These are phyloP conservation scores for Aurantiochytrium sp. DNA, from an alignment of 108 stramenopile species.

Conservation along the genomic window DNA sequence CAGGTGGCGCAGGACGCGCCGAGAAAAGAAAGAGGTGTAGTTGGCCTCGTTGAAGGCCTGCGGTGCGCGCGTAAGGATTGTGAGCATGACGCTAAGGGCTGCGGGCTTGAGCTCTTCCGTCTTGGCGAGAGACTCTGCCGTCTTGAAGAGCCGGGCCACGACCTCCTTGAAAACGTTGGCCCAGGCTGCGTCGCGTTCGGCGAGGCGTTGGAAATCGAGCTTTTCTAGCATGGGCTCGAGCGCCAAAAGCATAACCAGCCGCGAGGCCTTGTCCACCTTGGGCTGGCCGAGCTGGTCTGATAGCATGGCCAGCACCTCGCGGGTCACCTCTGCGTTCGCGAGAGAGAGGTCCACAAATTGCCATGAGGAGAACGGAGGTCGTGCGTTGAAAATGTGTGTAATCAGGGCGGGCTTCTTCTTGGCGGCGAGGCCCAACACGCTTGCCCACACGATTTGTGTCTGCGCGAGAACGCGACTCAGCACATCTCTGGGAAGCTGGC, in stretches of 20 bases:
- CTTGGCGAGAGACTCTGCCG: background rate
- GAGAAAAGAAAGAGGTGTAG: background rate
- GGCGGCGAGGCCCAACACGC: background rate
- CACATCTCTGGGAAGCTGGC: background rate
- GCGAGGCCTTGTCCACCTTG: background rate
- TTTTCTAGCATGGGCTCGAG: background rate
- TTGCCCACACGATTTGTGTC: background rate
- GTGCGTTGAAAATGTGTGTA: background rate
- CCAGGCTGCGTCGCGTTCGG: background rate
- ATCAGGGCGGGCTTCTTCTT: background rate
- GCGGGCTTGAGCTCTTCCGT: constrained; percentile 4
- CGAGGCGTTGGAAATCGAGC: background rate
- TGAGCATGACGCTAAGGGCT: background rate
- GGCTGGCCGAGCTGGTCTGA: background rate
- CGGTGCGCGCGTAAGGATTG: background rate
- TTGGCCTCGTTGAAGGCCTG: background rate
- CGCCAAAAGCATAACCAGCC: background rate
- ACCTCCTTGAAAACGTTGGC: background rate
- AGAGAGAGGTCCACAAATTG: background rate
- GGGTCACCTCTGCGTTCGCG: background rate
- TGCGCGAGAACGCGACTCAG: background rate
- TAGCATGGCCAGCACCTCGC: background rate
- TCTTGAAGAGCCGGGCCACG: background rate
- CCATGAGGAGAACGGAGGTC: background rate
- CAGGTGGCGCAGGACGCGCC: background rate